Conservation (phyloP, 108 stramenopile genomes). For the Cyclostephanos invisitatus region DNA sequence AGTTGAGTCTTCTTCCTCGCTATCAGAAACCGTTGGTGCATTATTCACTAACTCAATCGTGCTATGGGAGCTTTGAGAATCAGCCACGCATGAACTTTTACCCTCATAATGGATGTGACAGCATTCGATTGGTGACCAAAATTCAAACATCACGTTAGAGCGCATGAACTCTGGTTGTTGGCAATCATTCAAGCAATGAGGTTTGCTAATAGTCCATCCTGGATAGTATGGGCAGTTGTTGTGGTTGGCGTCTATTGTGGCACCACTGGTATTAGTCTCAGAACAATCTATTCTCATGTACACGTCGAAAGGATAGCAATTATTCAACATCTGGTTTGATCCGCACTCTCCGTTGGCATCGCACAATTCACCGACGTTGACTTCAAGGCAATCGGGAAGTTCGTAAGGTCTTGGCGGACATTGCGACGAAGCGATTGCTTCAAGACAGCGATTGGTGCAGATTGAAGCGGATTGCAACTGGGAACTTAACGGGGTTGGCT, state of each 20-base stretch:
- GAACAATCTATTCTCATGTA: conserved; percentile 27
- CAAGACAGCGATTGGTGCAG: conserved; percentile 30
- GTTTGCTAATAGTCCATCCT: conserved; percentile 11
- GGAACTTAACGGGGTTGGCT: conserved; percentile 11
- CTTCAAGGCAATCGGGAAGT: conserved; percentile 21
- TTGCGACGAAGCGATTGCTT: conserved; percentile 13
- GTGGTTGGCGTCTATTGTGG: neutral
- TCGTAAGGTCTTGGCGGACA: conserved; percentile 16
- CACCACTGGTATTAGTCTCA: neutral
- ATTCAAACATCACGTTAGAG: conserved; percentile 29
- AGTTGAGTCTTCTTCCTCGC: neutral
- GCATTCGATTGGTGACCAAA: neutral
- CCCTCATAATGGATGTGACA: neutral
- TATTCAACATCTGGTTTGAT: conserved; percentile 20
- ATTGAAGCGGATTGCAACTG: conserved; percentile 12
- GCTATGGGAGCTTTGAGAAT: neutral
- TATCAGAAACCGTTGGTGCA: neutral
- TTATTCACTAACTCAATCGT: neutral
- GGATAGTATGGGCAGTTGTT: conserved; percentile 35
- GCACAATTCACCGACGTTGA: conserved; percentile 24
- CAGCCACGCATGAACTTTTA: neutral
- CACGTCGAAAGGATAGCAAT: conserved; percentile 32
- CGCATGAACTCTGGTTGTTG: conserved; percentile 34
- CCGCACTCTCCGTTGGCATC: conserved; percentile 34
- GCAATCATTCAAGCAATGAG: conserved; percentile 36